Evolutionary conservation across 2,329 filamentous ascomycete genomes (phyloP).

Genomic region (Ciborinia camelliae): DNA sequence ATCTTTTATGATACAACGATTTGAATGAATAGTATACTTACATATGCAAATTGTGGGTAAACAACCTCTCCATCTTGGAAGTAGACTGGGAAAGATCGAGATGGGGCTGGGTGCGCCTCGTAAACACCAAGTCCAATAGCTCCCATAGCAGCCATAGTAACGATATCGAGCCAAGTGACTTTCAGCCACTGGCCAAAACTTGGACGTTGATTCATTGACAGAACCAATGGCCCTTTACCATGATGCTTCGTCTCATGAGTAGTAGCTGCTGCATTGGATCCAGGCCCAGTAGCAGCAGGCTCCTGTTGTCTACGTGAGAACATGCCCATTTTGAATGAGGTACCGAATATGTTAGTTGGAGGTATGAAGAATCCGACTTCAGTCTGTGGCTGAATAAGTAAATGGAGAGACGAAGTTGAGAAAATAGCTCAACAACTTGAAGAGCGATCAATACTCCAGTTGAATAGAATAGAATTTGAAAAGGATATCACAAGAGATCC

Average conservation of each 20-base stretch:
- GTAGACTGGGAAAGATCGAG: slow-evolving; percentile 65
- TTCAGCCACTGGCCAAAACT: slow-evolving; percentile 69
- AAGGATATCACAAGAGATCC: background rate
- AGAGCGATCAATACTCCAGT: background rate
- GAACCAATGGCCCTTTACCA: slow-evolving; percentile 24
- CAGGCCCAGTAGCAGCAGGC: background rate
- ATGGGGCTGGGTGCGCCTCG: slow-evolving; percentile 60
- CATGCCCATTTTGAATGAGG: slow-evolving; percentile 11
- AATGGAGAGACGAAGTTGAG: background rate
- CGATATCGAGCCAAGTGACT: slow-evolving; percentile 61
- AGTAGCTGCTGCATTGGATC: slow-evolving; percentile 9
- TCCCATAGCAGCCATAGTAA: slow-evolving; percentile 65
- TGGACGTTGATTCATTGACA: slow-evolving; percentile 50
- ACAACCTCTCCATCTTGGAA: slow-evolving; percentile 66
- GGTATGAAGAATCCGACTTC: background rate
- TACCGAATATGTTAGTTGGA: no score
- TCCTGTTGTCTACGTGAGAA: slow-evolving; percentile 14
- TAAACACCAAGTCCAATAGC: slow-evolving; percentile 66
- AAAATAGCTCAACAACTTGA: background rate
- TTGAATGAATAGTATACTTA: slow-evolving; percentile 34
- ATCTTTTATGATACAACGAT: no score
- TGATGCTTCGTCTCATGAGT: background rate
- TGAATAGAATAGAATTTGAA: background rate
- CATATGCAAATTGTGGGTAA: slow-evolving; percentile 65
- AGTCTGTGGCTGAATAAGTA: no score